Base-by-base conservation (phyloP, 306 rosid genomes). In the Cicer bijugum region DNA sequence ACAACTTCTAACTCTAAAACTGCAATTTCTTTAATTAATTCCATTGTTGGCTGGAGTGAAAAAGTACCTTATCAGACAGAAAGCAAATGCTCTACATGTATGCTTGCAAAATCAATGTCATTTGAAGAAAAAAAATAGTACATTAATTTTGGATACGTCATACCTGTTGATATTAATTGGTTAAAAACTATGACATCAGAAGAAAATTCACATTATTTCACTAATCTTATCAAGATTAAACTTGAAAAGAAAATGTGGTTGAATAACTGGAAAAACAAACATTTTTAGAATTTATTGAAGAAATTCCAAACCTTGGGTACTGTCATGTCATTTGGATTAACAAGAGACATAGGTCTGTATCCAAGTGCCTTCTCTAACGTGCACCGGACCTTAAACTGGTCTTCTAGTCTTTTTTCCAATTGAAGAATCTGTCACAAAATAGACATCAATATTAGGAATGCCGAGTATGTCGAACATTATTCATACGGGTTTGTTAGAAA, bases 1-100 rank as follows among this genome's bases (percentile, higher is more conserved):
- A 72, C 84, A 79, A 94, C 97, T 87, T 94, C 97, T 80, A 89
- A 82, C 82, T 94, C 99, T 72, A 94, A 64, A 12, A 94, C 88
- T 1, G 97, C 92, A 67, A 94, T 88, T 81, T 94, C 97, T 78
- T 88, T 94, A 10, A 94, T 88, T 63, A 94, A 78, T 67, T 91
- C 88, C 39, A 89, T 82, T 38, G 96, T 90, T 63, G 93, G 90
- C 99, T 94, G 95, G 71, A 82, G 61, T 85, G 55, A 38, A 16
- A 9, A 20, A 20, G 53, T 58, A 42, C 12, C 14, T 48, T 20
- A 42, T 39, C 75, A 71, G 76, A 63, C 62, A 56, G 38, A 45
- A 38, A 62, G 46, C 66, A 28, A 28, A 28, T 28, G 35, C 5
- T 28, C n/a, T 8, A 28, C 35, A 38, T 17, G 43, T 75, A 19